Percentiles rank a stretch among this genome's conserved stretches.
These are phyloP conservation scores for Zygosaccharomyces bisporus DNA, from an alignment of 805 yeast genomes.

Conservation along the genomic window DNA sequence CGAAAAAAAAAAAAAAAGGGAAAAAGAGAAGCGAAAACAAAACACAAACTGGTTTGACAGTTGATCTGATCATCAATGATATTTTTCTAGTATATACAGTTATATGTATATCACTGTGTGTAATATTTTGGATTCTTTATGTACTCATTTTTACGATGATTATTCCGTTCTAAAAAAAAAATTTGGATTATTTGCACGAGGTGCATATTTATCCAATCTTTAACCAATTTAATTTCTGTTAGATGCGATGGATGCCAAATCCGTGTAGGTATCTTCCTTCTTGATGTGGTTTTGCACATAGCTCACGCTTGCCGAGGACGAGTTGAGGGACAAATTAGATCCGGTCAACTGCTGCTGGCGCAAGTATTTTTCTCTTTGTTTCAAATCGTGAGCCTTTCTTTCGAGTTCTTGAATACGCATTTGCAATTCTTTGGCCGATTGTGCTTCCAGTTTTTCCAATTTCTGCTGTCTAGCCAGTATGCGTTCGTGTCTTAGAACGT, in stretches of 20 bases:
- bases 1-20: neutral
- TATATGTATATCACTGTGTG: conserved; percentile 5
- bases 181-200: neutral
- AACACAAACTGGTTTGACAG: neutral
- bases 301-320: conserved; percentile 15
- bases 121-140: conserved; percentile 9
- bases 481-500: conserved; percentile 72
- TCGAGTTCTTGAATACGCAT: conserved; percentile 73
- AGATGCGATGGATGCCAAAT: conserved; percentile 45
- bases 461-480: conserved; percentile 71
- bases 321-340: conserved; percentile 21
- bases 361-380: conserved; percentile 57
- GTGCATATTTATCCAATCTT: neutral
- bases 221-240: conserved; percentile 18
- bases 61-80: conserved; percentile 6
- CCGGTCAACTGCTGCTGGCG: conserved; percentile 23
- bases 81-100: conserved; percentile 3
- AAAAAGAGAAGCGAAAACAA: neutral
- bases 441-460: conserved; percentile 73
- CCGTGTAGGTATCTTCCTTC: conserved; percentile 54
- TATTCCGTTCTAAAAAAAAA: neutral
- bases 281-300: conserved; percentile 31
- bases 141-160: conserved; percentile 1
- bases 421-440: conserved; percentile 69
- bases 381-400: conserved; percentile 67